These are phyloP conservation scores for Rubroshorea leprosula DNA, from an alignment of 345 rosid species.

Conservation along the genomic window DNA sequence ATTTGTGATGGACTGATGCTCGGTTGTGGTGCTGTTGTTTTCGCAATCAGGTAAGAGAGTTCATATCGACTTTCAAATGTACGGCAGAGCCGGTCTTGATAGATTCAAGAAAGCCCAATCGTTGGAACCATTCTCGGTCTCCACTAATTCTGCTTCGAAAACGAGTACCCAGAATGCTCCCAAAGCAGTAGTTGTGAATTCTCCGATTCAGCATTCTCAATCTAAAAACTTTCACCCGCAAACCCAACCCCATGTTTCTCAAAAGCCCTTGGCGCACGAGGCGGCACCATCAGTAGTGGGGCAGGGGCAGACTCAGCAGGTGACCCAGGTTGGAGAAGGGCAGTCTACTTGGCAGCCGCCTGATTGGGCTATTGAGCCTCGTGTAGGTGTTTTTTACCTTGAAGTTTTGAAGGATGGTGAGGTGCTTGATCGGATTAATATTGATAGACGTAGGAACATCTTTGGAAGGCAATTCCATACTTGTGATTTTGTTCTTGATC, in stretches of 20 bases:
- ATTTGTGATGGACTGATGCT: neutral
- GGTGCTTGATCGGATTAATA: conserved; percentile 66
- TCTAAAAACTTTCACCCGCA: conserved; percentile 19
- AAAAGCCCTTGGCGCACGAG: conserved; percentile 20
- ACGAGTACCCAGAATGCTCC: conserved; percentile 24
- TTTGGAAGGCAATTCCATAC: conserved; percentile 78
- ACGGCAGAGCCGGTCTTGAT: conserved; percentile 84
- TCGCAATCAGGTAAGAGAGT: neutral
- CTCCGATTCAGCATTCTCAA: conserved; percentile 27
- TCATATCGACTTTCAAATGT: conserved; percentile 33
- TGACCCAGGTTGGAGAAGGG: conserved; percentile 69
- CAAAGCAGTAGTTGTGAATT: conserved; percentile 14
- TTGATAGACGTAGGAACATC: conserved; percentile 68
- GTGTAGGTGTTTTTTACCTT: conserved; percentile 73
- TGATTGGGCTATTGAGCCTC: conserved; percentile 94
- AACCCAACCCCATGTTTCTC: conserved; percentile 16
- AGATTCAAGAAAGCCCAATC: conserved; percentile 88
- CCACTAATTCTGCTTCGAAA: conserved; percentile 40
- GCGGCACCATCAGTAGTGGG: conserved; percentile 33
- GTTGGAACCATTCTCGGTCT: conserved; percentile 75
- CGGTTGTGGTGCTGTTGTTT: neutral
- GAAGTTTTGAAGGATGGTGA: conserved; percentile 87
- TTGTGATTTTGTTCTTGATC: conserved; percentile 85
- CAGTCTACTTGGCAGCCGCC: conserved; percentile 93
- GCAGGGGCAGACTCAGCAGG: conserved; percentile 32